Base-by-base conservation (phyloP, 768 basidiomycete species). In the Lactarius pseudohatsudake region DNA sequence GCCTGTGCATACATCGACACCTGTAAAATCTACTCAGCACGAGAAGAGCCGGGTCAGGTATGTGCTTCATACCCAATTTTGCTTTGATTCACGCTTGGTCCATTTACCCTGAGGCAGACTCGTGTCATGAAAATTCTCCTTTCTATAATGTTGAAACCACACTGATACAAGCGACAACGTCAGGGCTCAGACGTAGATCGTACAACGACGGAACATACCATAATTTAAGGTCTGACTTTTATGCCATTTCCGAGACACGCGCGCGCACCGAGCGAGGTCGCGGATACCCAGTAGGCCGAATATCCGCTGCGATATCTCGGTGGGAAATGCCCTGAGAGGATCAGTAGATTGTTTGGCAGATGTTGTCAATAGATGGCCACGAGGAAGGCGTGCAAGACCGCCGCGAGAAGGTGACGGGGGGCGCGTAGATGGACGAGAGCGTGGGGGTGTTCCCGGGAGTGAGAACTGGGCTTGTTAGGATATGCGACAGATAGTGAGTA, bases 41-140 rank as follows among this genome's bases (percentile, higher is more conserved):
- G 10, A 40, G 15, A 40, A 15, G 34, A 7, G 38, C 61, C 45
- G 3, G 4, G n/a, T 64, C 55, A 57, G 59, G 8, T 54, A 41
- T 30, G 36, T 10, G 61, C 43, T 66, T 81, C 78, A 28, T 69
- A 87, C 90, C 94, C 94, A 97, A 70, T 89, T 89, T 77, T 93
- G 90, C 75, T 94, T 97, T n/a, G 92, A 94, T 76, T 97, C 94
- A 64, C 89, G 82, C 74, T 91, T 91, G 10, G 93, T 91, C 94
- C 94, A 97, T 76, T 94, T 94, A 41, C 89, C 91, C 11, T 87
- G 83, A 4, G 90, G 89, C 58, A 92, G 75, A 65, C 84, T 87
- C 36, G 88, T 86, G 68, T 93, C 90, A 54, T 92, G 88, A 70
- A 97, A 92, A 71, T 90, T 87, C 68, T 94, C 91, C 70, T 89